These are phyloP conservation scores for Gryganskiella cystojenkinii DNA, from an alignment of 192 early-diverging fungal species.

Conservation along the genomic window DNA sequence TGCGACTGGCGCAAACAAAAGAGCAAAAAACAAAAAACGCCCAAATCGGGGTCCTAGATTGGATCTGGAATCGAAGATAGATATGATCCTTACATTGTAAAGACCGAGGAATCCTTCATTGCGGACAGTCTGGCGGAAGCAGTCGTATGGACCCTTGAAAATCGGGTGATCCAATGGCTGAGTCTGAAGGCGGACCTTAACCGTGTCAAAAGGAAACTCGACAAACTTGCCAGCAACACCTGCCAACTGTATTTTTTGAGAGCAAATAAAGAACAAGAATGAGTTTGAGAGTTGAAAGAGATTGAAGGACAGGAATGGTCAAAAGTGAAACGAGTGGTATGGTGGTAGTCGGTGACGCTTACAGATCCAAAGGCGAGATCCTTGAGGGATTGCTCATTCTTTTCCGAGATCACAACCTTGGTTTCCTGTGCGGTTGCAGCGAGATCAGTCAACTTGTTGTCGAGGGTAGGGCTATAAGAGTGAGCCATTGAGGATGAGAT, in stretches of 20 bases:
- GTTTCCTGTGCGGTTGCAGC: slow-evolving; percentile 37
- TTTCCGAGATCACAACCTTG: slow-evolving; percentile 46
- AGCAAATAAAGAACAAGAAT: background rate
- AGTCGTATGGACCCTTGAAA: slow-evolving; percentile 86
- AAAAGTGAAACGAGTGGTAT: background rate
- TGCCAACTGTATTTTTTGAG: slow-evolving; percentile 66
- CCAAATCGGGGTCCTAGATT: too few species aligned
- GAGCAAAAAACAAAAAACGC: too few species aligned
- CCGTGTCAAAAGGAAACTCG: slow-evolving; percentile 96
- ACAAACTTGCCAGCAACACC: slow-evolving; percentile 94
- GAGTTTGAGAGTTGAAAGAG: background rate
- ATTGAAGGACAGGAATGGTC: background rate
- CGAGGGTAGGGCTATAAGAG: slow-evolving; percentile 42
- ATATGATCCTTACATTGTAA: slow-evolving; percentile 77
- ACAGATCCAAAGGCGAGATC: slow-evolving; percentile 52
- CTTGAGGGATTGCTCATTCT: slow-evolving; percentile 49
- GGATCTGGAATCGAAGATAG: background rate
- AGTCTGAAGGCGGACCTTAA: slow-evolving; percentile 94
- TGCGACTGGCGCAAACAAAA: background rate
- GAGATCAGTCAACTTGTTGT: slow-evolving; percentile 44
- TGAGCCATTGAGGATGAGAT: slow-evolving; percentile 32
- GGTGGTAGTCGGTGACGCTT: background rate
- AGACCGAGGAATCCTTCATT: slow-evolving; percentile 87
- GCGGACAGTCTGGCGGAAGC: slow-evolving; percentile 77
- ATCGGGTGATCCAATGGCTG: slow-evolving; percentile 70